phyloP scores from a whole-genome alignment of 805 yeast species.

The Nakazawaea siamensis region DNA sequence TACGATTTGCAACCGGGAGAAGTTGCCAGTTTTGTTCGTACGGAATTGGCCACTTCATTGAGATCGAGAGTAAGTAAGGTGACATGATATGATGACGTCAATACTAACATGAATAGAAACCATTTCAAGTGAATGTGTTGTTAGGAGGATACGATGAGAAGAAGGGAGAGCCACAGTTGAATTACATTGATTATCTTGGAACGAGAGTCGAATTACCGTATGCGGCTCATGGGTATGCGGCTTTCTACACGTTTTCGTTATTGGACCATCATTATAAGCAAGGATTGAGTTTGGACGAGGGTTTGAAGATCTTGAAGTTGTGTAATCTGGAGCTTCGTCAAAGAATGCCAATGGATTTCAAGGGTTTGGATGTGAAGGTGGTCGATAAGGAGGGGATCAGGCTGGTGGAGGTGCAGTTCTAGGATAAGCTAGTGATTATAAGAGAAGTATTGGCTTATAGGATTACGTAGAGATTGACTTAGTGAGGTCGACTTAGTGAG shows the following conservation, averaged over 20 bases:
- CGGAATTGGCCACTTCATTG: conserved; percentile 76
- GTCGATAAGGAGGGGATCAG: conserved; percentile 26
- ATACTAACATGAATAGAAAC: no score
- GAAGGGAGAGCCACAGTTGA: conserved; percentile 53
- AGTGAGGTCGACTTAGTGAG: no score
- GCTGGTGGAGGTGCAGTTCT: conserved; percentile 13
- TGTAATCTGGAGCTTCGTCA: conserved; percentile 74
- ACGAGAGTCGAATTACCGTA: conserved; percentile 87
- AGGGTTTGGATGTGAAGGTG: conserved; percentile 46
- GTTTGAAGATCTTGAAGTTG: conserved; percentile 59
- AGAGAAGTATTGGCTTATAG: no score
- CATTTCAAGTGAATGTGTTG: conserved; percentile 89
- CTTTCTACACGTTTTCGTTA: conserved; percentile 83
- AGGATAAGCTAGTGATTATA: no score
- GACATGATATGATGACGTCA: no score
- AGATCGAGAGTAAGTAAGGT: conserved; percentile 62
- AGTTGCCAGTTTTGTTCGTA: conserved; percentile 82
- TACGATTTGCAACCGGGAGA: conserved; percentile 78
- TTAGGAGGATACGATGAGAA: conserved; percentile 74
- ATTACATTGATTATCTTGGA: conserved; percentile 92
- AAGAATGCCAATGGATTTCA: conserved; percentile 91
- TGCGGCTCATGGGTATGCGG: conserved; percentile 99
- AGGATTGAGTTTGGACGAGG: conserved; percentile 71
- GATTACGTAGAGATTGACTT: no score
- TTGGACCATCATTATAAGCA: conserved; percentile 84